Conservation (phyloP, 2,329 filamentous ascomycete genomes). For the Aspergillus quadricinctus region DNA sequence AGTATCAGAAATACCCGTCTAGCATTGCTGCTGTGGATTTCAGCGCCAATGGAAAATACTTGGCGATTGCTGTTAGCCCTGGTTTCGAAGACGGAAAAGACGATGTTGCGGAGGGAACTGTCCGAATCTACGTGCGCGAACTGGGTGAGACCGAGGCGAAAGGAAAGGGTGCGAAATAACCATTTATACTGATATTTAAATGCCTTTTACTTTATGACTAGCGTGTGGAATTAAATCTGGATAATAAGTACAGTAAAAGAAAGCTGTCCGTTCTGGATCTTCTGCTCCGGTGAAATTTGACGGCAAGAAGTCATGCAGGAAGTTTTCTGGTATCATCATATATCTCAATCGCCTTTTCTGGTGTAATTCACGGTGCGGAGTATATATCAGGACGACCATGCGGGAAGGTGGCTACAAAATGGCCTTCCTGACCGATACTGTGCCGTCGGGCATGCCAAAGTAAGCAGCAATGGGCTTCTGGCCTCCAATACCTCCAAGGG, state of each 20-base stretch:
- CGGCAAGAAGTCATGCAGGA: not conserved
- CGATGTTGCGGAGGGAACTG: slow-evolving; percentile 64
- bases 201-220: not conserved
- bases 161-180: slow-evolving; percentile 69
- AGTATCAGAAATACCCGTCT: slow-evolving; percentile 79
- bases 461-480: slow-evolving; percentile 93
- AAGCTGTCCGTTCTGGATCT: not conserved
- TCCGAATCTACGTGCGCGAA: slow-evolving; percentile 77
- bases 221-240: not conserved
- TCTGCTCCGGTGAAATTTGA: not conserved
- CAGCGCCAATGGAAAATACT: slow-evolving; percentile 68
- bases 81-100: slow-evolving; percentile 87
- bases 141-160: slow-evolving; percentile 84
- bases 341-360: not conserved
- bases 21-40: slow-evolving; percentile 76
- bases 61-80: slow-evolving; percentile 77
- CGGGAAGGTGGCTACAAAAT: slow-evolving; percentile 7
- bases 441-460: slow-evolving; percentile 82
- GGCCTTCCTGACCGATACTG: slow-evolving; percentile 54
- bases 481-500: slow-evolving; percentile 60
- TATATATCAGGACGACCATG: not conserved
- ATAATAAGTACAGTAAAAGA: not conserved
- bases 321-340: slow-evolving; percentile 15
- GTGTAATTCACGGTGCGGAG: not conserved
- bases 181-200: not conserved